phyloP scores from a whole-genome alignment of 768 basidiomycete species.

The Boletus fagicola region DNA sequence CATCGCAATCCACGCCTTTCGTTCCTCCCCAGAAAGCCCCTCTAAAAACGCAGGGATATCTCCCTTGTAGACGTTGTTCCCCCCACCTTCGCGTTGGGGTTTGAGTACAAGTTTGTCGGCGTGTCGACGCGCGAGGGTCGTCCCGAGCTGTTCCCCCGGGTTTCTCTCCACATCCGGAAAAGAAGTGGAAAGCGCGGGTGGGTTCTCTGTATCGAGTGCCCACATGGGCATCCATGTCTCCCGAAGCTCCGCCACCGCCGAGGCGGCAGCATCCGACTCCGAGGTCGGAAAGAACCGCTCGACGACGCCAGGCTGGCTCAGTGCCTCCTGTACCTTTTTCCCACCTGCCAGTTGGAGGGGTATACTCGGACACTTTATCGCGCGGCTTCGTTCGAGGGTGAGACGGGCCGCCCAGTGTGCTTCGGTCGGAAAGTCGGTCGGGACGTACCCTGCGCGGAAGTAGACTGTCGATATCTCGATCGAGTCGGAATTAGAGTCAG shows the following conservation, averaged over 20 bases:
- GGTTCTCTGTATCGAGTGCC: slow-evolving; percentile 50
- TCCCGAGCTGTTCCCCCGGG: slow-evolving; percentile 22
- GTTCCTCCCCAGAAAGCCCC: slow-evolving; percentile 53
- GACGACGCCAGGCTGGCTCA: slow-evolving; percentile 69
- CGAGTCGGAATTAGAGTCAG: slow-evolving; percentile 5
- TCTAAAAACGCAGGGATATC: slow-evolving; percentile 80
- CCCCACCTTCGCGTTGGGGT: slow-evolving; percentile 97
- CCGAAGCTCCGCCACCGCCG: slow-evolving; percentile 50
- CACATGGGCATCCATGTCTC: slow-evolving; percentile 88
- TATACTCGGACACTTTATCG: slow-evolving; percentile 92
- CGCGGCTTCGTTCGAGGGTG: slow-evolving; percentile 72
- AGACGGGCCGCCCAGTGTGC: slow-evolving; percentile 71
- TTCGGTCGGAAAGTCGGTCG: slow-evolving; percentile 70
- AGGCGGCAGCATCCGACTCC: slow-evolving; percentile 17
- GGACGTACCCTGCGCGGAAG: slow-evolving; percentile 87
- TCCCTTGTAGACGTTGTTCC: slow-evolving; percentile 90
- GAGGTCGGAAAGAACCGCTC: slow-evolving; percentile 63
- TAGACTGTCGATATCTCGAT: slow-evolving; percentile 86
- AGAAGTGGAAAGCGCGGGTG: background rate
- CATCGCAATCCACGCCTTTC: slow-evolving; percentile 95
- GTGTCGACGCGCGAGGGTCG: slow-evolving; percentile 20
- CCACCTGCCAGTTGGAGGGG: slow-evolving; percentile 92
- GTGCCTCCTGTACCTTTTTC: slow-evolving; percentile 92
- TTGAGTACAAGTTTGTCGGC: slow-evolving; percentile 78
- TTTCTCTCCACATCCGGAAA: background rate